Percentiles rank a stretch among this genome's conserved stretches.
Conservation (phyloP, 164 flowering plant species). For the Platanus orientalis region DNA sequence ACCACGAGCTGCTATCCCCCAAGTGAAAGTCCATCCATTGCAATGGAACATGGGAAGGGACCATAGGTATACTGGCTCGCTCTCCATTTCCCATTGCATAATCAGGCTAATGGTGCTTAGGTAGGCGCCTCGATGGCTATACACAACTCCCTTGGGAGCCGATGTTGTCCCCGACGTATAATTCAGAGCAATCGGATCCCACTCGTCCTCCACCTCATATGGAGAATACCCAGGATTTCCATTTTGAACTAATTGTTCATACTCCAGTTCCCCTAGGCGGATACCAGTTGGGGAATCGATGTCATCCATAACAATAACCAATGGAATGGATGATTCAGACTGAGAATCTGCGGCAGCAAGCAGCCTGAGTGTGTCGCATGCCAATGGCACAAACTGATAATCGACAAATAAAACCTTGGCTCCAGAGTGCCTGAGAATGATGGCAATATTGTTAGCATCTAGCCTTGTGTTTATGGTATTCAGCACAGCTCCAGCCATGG, state of each 20-base stretch:
- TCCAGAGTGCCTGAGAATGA: constrained; percentile 70
- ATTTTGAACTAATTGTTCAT: constrained; percentile 48
- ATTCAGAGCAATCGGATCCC: constrained; percentile 71
- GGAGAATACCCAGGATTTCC: constrained; percentile 37
- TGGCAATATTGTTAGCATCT: constrained; percentile 54
- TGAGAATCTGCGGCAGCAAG: constrained; percentile 8
- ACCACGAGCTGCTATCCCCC: constrained; percentile 91
- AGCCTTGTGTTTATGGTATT: constrained; percentile 77
- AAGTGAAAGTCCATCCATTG: constrained; percentile 94
- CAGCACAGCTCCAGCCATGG: constrained; percentile 91
- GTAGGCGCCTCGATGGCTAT: constrained; percentile 83
- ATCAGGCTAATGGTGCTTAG: constrained; percentile 63
- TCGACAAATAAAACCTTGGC: constrained; percentile 80
- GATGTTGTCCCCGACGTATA: constrained; percentile 96
- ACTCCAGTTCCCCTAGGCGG: constrained; percentile 51
- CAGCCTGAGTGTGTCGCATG: constrained; percentile 41
- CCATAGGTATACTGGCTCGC: constrained; percentile 79
- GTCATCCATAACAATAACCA: constrained; percentile 63
- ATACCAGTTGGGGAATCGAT: constrained; percentile 47
- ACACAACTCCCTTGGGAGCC: constrained; percentile 83
- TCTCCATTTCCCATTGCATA: constrained; percentile 73
- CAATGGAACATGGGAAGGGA: constrained; percentile 97
- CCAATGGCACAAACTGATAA: constrained; percentile 38
- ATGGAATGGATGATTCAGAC: constrained; percentile 22
- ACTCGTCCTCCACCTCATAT: constrained; percentile 43